Conservation (phyloP, 805 yeast genomes). For the Kuraishia molischiana region DNA sequence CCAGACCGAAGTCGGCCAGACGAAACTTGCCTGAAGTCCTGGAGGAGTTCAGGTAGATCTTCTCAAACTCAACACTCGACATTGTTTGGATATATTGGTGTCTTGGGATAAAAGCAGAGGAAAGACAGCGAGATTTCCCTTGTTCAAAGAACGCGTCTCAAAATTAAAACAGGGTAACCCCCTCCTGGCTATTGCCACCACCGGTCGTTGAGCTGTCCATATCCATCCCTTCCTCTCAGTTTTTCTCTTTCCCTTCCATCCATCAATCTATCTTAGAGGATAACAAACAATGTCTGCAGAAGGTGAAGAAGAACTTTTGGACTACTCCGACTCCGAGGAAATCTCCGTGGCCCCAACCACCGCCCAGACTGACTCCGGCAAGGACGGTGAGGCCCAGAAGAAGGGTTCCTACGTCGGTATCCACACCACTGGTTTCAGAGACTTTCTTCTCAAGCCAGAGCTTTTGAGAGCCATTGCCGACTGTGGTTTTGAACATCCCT, state of each 20-base stretch:
- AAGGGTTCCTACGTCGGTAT: constrained; percentile 98
- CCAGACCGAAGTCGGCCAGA: constrained; percentile 92
- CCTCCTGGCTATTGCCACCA: too few species aligned
- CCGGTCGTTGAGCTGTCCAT: too few species aligned
- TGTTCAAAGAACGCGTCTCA: constrained; percentile 1
- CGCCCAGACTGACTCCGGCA: constrained; percentile 24
- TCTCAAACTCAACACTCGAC: constrained; percentile 68
- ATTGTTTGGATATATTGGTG: constrained; percentile 8
- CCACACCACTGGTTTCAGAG: constrained; percentile 98
- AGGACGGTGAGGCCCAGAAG: constrained; percentile 60
- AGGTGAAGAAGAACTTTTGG: constrained; percentile 98
- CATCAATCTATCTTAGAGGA: background rate
- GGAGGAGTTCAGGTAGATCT: constrained; percentile 83
- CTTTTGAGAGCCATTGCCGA: constrained; percentile 95
- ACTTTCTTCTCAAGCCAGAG: constrained; percentile 93
- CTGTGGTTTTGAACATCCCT: constrained; percentile 99
- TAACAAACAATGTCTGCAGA: constrained; percentile 65
- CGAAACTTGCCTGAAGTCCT: constrained; percentile 81
- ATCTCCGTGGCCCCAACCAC: constrained; percentile 61
- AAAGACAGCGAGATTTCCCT: too few species aligned
- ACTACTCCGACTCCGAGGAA: constrained; percentile 98
- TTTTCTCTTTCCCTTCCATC: too few species aligned
- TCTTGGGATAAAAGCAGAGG: too few species aligned
- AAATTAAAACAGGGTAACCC: background rate
- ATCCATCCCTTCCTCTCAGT: background rate